Percentiles rank a stretch among this genome's conserved stretches.
Conservation (phyloP, 176 grass and related monocot species). For the Oropetium thomaeum region DNA sequence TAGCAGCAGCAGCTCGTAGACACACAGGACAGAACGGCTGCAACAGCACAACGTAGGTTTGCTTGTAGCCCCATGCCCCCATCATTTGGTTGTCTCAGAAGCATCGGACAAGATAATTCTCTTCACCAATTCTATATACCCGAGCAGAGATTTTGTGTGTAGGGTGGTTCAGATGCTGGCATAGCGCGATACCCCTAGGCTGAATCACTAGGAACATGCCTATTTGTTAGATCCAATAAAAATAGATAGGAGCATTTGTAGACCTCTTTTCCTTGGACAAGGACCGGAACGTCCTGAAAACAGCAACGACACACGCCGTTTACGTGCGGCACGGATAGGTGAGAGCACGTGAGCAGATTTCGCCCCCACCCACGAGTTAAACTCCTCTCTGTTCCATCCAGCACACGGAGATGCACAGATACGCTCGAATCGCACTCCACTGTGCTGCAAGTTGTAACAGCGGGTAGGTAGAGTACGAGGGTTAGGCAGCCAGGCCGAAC, state of each 20-base stretch:
- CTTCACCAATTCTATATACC: neutral
- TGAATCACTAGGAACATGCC: neutral
- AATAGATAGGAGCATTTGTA: neutral
- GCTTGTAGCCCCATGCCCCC: neutral
- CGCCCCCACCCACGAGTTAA: neutral
- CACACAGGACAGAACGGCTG: neutral
- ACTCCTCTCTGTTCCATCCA: neutral
- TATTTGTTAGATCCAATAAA: neutral
- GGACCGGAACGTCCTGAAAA: neutral
- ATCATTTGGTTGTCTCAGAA: constrained; percentile 1
- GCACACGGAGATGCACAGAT: constrained; percentile 4
- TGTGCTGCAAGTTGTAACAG: neutral
- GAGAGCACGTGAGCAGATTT: constrained; percentile 3
- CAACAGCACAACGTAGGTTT: too few species aligned
- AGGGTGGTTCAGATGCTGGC: constrained; percentile 26
- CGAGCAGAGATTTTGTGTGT: neutral
- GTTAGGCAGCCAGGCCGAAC: constrained; percentile 10
- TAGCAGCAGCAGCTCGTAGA: neutral
- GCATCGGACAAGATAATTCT: constrained; percentile 13
- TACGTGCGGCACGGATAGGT: neutral
- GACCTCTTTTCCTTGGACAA: neutral
- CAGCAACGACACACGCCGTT: neutral
- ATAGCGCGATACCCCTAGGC: neutral
- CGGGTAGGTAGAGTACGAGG: neutral
- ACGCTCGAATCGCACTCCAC: constrained; percentile 5